Conservation (phyloP, 2,329 filamentous ascomycete genomes). For the Penicillium sp. region DNA sequence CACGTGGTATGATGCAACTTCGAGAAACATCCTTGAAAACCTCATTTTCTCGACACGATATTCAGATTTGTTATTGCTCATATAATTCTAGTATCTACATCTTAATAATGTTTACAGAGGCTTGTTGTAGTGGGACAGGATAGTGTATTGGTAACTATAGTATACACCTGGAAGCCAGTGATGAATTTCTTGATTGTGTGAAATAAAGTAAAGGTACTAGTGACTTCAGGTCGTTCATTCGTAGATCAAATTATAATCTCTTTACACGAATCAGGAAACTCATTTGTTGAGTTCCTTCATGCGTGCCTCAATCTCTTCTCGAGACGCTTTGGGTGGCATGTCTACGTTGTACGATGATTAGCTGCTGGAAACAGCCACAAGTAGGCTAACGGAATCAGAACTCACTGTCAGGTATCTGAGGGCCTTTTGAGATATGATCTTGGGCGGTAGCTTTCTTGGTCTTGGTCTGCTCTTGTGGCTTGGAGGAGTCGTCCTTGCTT, state of each 20-base stretch:
- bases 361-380: too few relatives aligned
- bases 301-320: slow-evolving; percentile 70
- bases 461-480: slow-evolving; percentile 29
- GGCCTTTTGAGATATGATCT: slow-evolving; percentile 50
- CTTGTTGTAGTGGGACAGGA: too few relatives aligned
- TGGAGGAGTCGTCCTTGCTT: slow-evolving; percentile 25
- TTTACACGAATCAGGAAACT: not conserved
- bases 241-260: not conserved
- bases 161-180: not conserved
- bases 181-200: not conserved
- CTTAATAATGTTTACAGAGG: too few relatives aligned
- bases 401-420: slow-evolving; percentile 49
- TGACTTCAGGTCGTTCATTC: not conserved
- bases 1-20: slow-evolving; percentile 32
- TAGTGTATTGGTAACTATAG: too few relatives aligned
- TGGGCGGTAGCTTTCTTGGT: slow-evolving; percentile 41
- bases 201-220: not conserved
- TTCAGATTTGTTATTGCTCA: not conserved
- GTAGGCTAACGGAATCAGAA: not conserved
- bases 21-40: not conserved
- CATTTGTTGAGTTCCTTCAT: slow-evolving; percentile 70
- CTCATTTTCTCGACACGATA: not conserved
- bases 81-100: not conserved
- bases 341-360: slow-evolving; percentile 30
- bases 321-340: slow-evolving; percentile 53